phyloP scores from a whole-genome alignment of 2,329 filamentous ascomycete species.

The Sphaerulina musiva region DNA sequence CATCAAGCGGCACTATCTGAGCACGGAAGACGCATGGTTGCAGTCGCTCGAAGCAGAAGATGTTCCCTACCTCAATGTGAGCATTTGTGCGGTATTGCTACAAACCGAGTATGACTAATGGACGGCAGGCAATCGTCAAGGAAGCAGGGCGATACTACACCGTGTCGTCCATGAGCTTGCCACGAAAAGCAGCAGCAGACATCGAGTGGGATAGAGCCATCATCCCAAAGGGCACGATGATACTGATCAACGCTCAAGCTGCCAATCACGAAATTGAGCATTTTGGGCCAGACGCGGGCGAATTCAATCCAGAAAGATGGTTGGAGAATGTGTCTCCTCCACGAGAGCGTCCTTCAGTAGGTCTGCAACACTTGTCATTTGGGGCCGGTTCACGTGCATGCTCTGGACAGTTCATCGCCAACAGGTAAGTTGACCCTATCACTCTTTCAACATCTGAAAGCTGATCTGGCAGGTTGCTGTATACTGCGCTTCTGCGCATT shows the following conservation, averaged over 20 bases:
- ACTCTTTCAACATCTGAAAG: neutral
- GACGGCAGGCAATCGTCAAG: constrained; percentile 41
- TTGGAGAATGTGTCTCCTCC: constrained; percentile 36
- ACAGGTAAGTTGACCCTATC: constrained; percentile 18
- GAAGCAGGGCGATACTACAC: constrained; percentile 51
- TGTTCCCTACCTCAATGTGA: constrained; percentile 40
- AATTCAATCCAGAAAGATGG: constrained; percentile 48
- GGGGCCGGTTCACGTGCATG: constrained; percentile 49
- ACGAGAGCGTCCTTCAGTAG: constrained; percentile 28
- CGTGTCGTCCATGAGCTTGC: constrained; percentile 49
- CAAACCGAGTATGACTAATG: neutral
- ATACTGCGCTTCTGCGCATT: constrained; percentile 46
- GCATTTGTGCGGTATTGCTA: constrained; percentile 11
- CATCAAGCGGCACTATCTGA: constrained; percentile 45
- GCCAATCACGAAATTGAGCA: constrained; percentile 49
- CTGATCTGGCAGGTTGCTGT: constrained; percentile 38
- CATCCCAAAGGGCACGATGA: constrained; percentile 50
- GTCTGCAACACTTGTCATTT: constrained; percentile 45
- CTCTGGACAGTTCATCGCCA: constrained; percentile 47
- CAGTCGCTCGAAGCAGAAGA: constrained; percentile 42
- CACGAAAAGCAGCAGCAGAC: constrained; percentile 46
- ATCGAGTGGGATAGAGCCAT: constrained; percentile 43
- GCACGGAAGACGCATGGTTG: constrained; percentile 44
- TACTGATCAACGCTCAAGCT: constrained; percentile 51
- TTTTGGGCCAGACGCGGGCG: constrained; percentile 42